Evolutionary conservation across 1,284 basidiomycete species (phyloP).

Genomic region (Rhodotorula sp.): DNA sequence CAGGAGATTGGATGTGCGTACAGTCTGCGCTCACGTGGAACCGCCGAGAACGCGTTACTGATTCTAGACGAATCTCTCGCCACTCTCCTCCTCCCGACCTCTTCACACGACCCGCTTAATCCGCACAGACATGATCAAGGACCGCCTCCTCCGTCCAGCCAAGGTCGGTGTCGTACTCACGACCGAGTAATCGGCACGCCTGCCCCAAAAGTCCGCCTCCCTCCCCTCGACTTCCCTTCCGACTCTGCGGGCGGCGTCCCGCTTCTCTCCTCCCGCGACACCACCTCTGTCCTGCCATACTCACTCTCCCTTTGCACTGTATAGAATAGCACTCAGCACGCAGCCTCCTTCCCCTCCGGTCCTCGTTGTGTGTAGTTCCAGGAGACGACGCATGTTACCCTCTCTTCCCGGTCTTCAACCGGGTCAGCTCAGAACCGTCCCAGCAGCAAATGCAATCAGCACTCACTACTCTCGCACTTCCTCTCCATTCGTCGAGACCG

Average conservation of each 20-base stretch:
- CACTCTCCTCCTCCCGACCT: no score
- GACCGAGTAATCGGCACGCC: slow-evolving; percentile 12
- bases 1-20: slow-evolving; percentile 72
- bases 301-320: neutral
- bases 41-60: neutral
- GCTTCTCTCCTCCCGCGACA: neutral
- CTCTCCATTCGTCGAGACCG: no score
- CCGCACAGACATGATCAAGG: slow-evolving; percentile 71
- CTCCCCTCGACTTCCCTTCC: neutral
- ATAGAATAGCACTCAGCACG: slow-evolving; percentile 5
- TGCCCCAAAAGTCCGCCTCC: neutral
- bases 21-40: neutral
- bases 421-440: no score
- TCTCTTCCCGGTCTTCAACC: neutral
- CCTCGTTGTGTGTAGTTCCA: neutral
- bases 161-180: slow-evolving; percentile 83
- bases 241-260: neutral
- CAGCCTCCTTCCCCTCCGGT: neutral
- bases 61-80: neutral
- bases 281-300: no score
- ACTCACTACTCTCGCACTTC: neutral
- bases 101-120: neutral
- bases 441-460: slow-evolving; percentile 4
- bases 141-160: slow-evolving; percentile 84
- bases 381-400: neutral